Evolutionary conservation across 164 flowering plant genomes (phyloP), one percentile per base, ranked within the genome.

Genomic region (Sedum album): DNA sequence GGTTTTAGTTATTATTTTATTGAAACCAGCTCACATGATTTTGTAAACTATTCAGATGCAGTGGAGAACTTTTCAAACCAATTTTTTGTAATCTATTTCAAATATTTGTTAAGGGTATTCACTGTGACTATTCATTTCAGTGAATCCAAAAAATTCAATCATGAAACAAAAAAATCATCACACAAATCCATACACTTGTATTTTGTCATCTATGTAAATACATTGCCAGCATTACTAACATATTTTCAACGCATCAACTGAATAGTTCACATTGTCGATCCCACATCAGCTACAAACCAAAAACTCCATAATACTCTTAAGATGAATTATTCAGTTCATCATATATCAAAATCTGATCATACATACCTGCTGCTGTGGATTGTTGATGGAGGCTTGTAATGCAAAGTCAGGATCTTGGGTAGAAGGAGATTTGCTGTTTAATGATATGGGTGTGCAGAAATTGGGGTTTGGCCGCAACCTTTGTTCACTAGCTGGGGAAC

Each of bases 391-490:
- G n/a, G n/a, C n/a, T n/a, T n/a, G n/a, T n/a, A n/a, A n/a, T n/a
- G n/a, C 25, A 6, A n/a, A 20, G 55, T 49, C 55, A 20, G 55
- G 23, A 8, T 21, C 60, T 1, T 21, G 28, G 60, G 8, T 28
- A 30, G 15, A 53, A 21, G 57, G 25, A 42, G 98, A 93, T 82
- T 96, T 96, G 31, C 65, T 93, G 68, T 72, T 93, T 77, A 88
- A 82, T 76, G 97, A 93, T 85, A 83, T 93, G 78, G 80, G 80
- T 65, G 97, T 91, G 75, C 88, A 80, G 79, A 93, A 88, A 73
- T 96, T 85, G 70, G 88, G 74, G 68, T 90, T 93, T 60, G 41
- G 95, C 66, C 69, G 84, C 35, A 85, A 86, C 72, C 89, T 93
- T 18, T 89, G 86, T 41, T 86, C 91, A 1, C 68, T 94, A 61